Percentiles rank a stretch among this genome's conserved stretches.
Evolutionary conservation across 257 asterid species (phyloP).

Genomic region (Nicotiana attenuata): DNA sequence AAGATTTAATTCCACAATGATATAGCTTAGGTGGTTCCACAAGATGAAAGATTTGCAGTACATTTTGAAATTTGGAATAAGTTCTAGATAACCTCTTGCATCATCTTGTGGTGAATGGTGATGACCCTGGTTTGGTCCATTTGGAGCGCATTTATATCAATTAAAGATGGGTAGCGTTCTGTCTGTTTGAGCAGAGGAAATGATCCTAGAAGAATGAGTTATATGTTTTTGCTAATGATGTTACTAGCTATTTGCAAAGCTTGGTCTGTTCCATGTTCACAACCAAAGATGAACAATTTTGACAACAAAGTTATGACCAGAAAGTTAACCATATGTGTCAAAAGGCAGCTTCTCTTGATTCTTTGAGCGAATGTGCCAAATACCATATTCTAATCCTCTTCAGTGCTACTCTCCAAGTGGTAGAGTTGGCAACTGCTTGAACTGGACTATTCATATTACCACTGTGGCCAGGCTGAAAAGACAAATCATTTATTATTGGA

Average conservation of each 20-base stretch:
- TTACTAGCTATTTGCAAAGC: neutral
- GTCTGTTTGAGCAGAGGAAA: slow-evolving; percentile 2
- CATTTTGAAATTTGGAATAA: neutral
- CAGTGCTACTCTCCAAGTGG: neutral
- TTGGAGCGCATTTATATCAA: neutral
- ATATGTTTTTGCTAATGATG: neutral
- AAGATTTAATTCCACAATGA: neutral
- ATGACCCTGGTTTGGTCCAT: neutral
- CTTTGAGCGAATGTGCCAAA: neutral
- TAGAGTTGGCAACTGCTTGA: neutral
- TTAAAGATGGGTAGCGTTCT: neutral
- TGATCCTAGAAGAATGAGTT: neutral
- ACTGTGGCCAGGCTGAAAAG: neutral
- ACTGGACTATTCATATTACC: neutral
- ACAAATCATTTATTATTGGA: neutral
- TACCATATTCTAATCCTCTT: neutral
- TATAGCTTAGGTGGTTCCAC: neutral
- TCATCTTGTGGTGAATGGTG: neutral
- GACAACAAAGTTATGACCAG: neutral
- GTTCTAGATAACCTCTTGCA: neutral
- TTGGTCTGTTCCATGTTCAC: neutral
- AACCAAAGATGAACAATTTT: neutral
- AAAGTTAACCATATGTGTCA: neutral
- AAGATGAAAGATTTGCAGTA: neutral
- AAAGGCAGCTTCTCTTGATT: neutral